Base-by-base conservation (phyloP, 1,139 yeast species). In the Blastobotrys arbuscula region DNA sequence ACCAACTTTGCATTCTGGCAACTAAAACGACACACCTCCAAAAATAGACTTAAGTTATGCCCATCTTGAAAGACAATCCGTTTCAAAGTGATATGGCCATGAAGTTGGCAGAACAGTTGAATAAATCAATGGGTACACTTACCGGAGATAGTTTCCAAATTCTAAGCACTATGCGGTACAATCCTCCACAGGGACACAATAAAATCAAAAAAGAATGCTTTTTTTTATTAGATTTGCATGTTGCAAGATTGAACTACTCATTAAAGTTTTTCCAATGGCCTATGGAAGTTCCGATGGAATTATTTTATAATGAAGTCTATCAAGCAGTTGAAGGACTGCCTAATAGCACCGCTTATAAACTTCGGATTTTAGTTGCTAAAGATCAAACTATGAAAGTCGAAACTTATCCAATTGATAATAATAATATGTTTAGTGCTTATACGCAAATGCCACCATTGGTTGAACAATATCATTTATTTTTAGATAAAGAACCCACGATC, bases 121-220 rank as follows among this genome's bases (percentile, higher is more conserved):
- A 34, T 15, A 21, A 39, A 15, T 6, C 39, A n/a, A 21, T 35
- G 42, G 39, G 37, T 12, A 16, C 24, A 5, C n/a, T 16, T 12
- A 19, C 24, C 26, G 18, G 18, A 16, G 45, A 39, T 35, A n/a
- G 50, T 38, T 82, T 84, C 58, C 75, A 80, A 51, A 60, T 85
- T 10, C 68, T 86, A 18, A 76, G 88, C 38, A 81, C 95, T 1
- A 74, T 87, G 21, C 67, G 95, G 43, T 87, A 82, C 58, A 95
- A 85, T 57, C 92, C 95, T 1, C 52, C 59, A n/a, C 30, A 35
- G 19, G 28, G 24, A 10, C 23, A 39, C 15, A 24, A 16, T 2
- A 33, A 42, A 19, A 44, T 52, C 13, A 28, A 21, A 13, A 53
- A 58, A 18, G 60, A 55, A 40, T 53, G 58, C 50, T 73, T 63